Conservation (phyloP, 2,329 filamentous ascomycete genomes). For the Colletotrichum cordylinicola region DNA sequence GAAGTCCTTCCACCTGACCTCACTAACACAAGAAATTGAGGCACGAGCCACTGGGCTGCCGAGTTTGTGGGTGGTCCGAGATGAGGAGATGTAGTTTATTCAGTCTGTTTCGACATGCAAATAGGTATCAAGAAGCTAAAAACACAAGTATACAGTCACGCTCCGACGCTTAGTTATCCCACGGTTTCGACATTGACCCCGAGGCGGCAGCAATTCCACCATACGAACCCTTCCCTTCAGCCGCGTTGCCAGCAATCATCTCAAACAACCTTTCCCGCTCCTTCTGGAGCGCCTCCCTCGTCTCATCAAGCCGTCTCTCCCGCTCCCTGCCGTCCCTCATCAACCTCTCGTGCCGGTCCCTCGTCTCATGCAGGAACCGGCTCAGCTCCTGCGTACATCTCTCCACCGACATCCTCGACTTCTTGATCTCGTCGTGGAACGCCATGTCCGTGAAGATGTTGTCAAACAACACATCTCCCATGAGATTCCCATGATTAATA, state of each 20-base stretch:
- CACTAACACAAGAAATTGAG: fast-evolving
- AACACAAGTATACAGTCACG: neutral
- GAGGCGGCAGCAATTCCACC: neutral
- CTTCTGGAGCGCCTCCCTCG: slow-evolving; percentile 46
- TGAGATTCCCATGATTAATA: slow-evolving; percentile 50
- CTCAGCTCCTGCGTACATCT: slow-evolving; percentile 36
- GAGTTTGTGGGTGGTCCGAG: fast-evolving
- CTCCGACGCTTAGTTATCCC: neutral
- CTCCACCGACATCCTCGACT: slow-evolving; percentile 41
- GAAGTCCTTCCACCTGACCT: fast-evolving
- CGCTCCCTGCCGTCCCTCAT: slow-evolving; percentile 34
- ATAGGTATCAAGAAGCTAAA: neutral
- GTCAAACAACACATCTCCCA: slow-evolving; percentile 60
- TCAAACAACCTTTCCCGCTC: slow-evolving; percentile 50
- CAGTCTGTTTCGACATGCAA: neutral
- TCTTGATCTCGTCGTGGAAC: slow-evolving; percentile 58
- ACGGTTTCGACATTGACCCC: neutral
- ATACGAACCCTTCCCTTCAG: neutral
- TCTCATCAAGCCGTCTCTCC: slow-evolving; percentile 35
- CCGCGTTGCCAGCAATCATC: slow-evolving; percentile 9
- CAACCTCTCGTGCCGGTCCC: slow-evolving; percentile 32
- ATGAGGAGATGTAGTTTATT: fast-evolving
- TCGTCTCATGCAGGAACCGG: slow-evolving; percentile 37
- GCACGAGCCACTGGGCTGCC: neutral
- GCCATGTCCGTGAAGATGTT: slow-evolving; percentile 58